Evolutionary conservation across 2,329 filamentous ascomycete species (phyloP), one percentile per base, ranked within the genome.

Genomic region (Sporothrix euskadiensis): DNA sequence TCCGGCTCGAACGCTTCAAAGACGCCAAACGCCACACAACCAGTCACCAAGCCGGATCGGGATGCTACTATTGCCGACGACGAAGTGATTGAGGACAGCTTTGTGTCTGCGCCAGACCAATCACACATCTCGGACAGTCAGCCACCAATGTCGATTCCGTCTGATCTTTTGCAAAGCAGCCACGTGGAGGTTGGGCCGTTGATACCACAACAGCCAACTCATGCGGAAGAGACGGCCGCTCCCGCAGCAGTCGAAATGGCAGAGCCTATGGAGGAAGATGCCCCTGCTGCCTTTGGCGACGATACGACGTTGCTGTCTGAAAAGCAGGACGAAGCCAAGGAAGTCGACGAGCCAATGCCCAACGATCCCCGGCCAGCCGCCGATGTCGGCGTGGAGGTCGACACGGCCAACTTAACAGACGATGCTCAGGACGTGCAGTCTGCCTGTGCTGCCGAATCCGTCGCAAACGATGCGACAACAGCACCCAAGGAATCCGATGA

Each of bases 81-180:
- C 16, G 61, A 47, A 10, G 56, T n/a, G 2, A 16, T 32, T 4
- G 35, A 61, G 16, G 49, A 54, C n/a, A 54, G 35, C 19, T 5
- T 7, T 10, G n/a, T 6, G 30, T 10, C 32, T 5, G n/a, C 1
- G 7, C 26, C 30, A 16, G 52, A 12, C 19, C 52, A 71, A 10
- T 68, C 61, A 22, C 61, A 68, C 14, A 49, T 65, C 8, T 54
- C 71, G 2, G 71, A 72, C 52, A 68, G 61, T 26, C 35, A 47
- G 16, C 41, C 22, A 8, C n/a, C 49, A 16, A 66, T 66, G 59
- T 72, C 70, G 2, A 12, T 72, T 12, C 59, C 70, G 35, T 66
- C 57, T 10, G 59, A 65, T n/a, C 16, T 63, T 26, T 5, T 71
- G 4, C 41, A 6, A 12, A 30, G n/a, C 56, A 59, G 69, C 14